These are phyloP conservation scores for Trametes cingulata DNA, from an alignment of 768 basidiomycete species.

Conservation along the genomic window DNA sequence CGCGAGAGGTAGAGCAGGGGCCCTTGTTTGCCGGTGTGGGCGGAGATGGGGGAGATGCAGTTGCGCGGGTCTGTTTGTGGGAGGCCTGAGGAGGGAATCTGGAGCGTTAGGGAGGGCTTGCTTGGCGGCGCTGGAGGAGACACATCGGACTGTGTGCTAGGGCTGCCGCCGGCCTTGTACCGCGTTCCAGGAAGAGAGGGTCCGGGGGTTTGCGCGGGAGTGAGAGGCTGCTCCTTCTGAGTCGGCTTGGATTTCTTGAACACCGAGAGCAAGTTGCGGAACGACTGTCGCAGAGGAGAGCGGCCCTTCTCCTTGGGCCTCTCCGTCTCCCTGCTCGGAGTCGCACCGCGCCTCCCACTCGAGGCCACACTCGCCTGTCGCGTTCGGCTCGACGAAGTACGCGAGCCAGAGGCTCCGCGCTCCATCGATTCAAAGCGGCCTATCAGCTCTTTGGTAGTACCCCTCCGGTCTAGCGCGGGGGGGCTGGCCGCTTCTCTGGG, in stretches of 20 bases:
- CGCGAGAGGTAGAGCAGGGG: constrained; percentile 50
- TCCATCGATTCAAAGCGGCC: constrained; percentile 52
- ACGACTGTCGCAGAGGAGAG: constrained; percentile 63
- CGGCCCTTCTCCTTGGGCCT: constrained; percentile 43
- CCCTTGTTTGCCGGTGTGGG: constrained; percentile 32
- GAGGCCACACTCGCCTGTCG: background rate
- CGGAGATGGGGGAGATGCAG: constrained; percentile 27
- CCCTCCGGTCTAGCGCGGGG: constrained; percentile 12
- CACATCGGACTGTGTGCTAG: background rate
- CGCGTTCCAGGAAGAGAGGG: background rate
- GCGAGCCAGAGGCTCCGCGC: constrained; percentile 15
- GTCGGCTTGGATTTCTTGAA: constrained; percentile 49
- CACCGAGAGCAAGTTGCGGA: constrained; percentile 62
- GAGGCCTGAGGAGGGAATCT: constrained; percentile 2
- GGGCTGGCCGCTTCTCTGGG: background rate
- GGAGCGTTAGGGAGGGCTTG: constrained; percentile 9
- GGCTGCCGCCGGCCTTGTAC: background rate
- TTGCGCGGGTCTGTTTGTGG: constrained; percentile 18
- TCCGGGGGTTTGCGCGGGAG: background rate
- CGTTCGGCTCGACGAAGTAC: background rate
- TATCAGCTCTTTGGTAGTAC: constrained; percentile 53
- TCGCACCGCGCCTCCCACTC: background rate
- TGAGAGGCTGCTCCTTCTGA: constrained; percentile 10
- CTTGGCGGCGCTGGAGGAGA: background rate
- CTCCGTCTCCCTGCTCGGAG: constrained; percentile 2